Base-by-base conservation (phyloP, 225 moss, liverwort and hornwort species). In the Antitrichia curtipendula region DNA sequence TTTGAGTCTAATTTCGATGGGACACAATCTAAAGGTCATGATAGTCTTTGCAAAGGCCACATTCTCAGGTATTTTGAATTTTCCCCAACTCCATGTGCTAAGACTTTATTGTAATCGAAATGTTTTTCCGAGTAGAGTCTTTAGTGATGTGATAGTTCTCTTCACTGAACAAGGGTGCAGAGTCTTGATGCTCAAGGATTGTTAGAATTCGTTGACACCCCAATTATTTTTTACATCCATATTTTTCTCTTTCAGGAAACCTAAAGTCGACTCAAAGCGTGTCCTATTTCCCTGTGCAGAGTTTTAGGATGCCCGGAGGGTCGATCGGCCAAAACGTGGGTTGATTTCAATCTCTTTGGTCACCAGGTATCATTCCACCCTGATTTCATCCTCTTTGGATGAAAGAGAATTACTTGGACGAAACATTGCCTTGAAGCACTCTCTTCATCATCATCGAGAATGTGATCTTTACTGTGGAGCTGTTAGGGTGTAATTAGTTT, bases 311-410 rank as follows among this genome's bases (percentile, higher is more conserved):
- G 94, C 84, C 88, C 91, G 12, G 94, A 94, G 84, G 94, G 94
- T 85, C 91, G 94, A 66, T 94, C 91, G 36, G 91, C 94, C 40
- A 93, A 91, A 88, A 91, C 94, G 61, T 94, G 94, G 94, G 89
- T 93, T 54, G 94, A 94, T 91, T 94, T 94, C 84, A 94, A 93
- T 64, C 91, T 94, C 43, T 92, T 91, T 79, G 94, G 94, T 64
- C 94, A 93, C 86, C 92, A 94, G 92, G 94, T 94, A 88, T 84
- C 47, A 49, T 86, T 78, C 29, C 23, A 21, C 34, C 17, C 57
- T 75, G 43, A 57, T 18, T 27, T 57, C 38, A 7, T 38, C 3
- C 57, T 78, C 78, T 78, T 58, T 18, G 56, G 10, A 54, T 65
- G 7, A 69, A 69, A 56, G 78, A 60, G 14, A 32, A 21, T 45